phyloP scores from a whole-genome alignment of 2,329 filamentous ascomycete species.

The Colletotrichum sp. region DNA sequence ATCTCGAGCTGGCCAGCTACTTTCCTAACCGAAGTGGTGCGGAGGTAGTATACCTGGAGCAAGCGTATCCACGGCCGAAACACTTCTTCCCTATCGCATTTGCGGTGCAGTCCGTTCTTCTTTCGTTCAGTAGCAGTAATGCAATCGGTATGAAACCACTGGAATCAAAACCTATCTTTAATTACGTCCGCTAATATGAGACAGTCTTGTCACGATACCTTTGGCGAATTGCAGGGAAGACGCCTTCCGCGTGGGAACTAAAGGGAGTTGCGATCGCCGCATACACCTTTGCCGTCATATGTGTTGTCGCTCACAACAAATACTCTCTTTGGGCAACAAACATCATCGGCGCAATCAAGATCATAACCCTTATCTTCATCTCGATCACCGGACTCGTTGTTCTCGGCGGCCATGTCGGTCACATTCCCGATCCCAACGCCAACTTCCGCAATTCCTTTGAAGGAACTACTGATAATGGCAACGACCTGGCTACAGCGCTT shows the following conservation, averaged over 20 bases:
- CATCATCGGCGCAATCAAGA: slow-evolving; percentile 61
- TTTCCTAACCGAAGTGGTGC: slow-evolving; percentile 71
- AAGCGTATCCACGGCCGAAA: slow-evolving; percentile 67
- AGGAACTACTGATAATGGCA: slow-evolving; percentile 39
- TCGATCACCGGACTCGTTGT: slow-evolving; percentile 67
- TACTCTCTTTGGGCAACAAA: slow-evolving; percentile 63
- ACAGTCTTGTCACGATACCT: slow-evolving; percentile 67
- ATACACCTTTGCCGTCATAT: slow-evolving; percentile 63
- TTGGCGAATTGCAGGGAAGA: slow-evolving; percentile 58
- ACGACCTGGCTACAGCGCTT: slow-evolving; percentile 50
- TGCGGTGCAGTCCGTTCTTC: slow-evolving; percentile 65
- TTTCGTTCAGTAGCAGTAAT: slow-evolving; percentile 72
- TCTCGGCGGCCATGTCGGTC: slow-evolving; percentile 43
- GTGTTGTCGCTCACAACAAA: slow-evolving; percentile 60
- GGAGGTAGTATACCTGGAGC: slow-evolving; percentile 73
- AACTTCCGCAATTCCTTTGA: slow-evolving; percentile 42
- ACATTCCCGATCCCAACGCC: slow-evolving; percentile 33
- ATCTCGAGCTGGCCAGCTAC: slow-evolving; percentile 68
- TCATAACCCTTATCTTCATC: slow-evolving; percentile 67
- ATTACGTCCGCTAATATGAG: neutral
- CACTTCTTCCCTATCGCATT: slow-evolving; percentile 70
- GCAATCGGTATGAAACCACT: slow-evolving; percentile 49
- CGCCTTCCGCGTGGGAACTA: slow-evolving; percentile 62
- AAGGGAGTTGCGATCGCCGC: slow-evolving; percentile 71
- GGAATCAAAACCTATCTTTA: neutral